Conservation (phyloP, 441 rosid species). For the Flueggea neowawraea region DNA sequence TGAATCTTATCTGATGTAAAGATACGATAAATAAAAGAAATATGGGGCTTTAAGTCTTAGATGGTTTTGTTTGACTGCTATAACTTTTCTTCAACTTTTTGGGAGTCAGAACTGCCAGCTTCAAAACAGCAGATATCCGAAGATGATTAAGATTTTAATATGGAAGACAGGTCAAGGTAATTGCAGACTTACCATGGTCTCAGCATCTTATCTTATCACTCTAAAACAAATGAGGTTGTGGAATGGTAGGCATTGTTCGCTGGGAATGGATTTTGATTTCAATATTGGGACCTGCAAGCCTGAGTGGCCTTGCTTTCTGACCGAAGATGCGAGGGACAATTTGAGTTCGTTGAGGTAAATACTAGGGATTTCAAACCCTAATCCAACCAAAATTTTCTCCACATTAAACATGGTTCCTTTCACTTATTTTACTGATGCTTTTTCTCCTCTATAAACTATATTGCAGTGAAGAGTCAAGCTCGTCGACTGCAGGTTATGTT, state of each 20-base stretch:
- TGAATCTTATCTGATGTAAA: background rate
- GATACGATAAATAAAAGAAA: background rate
- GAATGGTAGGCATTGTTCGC: conserved; percentile 25
- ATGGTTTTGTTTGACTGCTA: conserved; percentile 3
- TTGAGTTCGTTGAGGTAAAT: conserved; percentile 56
- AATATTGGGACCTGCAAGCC: conserved; percentile 27
- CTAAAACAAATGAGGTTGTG: background rate
- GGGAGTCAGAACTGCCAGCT: conserved; percentile 40
- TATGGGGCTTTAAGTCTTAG: background rate
- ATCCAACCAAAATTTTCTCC: background rate
- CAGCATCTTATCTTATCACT: background rate
- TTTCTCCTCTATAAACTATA: conserved; percentile 17
- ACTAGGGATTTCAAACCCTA: background rate
- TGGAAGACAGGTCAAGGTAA: too few relatives aligned
- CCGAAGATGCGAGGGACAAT: conserved; percentile 47
- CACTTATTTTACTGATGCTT: conserved; percentile 22
- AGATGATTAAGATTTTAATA: conserved; percentile 21
- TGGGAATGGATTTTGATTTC: conserved; percentile 15
- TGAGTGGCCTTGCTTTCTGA: conserved; percentile 32
- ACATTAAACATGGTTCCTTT: background rate
- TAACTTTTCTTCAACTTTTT: conserved; percentile 7
- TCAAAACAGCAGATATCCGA: conserved; percentile 26
- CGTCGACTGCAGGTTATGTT: conserved; percentile 68
- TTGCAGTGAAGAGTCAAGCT: conserved; percentile 84
- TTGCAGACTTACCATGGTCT: background rate